Percentiles rank a stretch among this genome's conserved stretches.
These are phyloP conservation scores for Closterium sp. DNA, from an alignment of 139 green algal species.

Conservation along the genomic window DNA sequence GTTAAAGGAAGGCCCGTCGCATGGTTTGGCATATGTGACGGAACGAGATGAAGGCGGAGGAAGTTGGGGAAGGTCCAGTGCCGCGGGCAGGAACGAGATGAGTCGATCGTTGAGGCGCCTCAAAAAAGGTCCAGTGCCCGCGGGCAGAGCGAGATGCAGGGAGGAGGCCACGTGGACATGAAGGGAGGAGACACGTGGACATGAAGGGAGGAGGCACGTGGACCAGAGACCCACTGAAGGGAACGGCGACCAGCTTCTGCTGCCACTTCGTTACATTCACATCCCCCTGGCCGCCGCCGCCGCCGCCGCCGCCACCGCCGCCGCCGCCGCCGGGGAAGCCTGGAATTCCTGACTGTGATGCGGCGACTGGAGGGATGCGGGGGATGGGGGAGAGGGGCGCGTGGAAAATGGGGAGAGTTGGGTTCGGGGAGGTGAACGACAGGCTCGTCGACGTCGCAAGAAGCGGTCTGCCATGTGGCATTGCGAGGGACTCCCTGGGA, in stretches of 20 bases:
- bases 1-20: not conserved
- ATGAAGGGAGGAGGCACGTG: not conserved
- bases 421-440: too few species aligned
- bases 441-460: too few species aligned
- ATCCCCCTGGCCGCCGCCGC: not conserved
- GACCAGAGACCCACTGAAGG: not conserved
- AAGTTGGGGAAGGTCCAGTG: too few species aligned
- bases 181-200: not conserved
- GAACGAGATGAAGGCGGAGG: too few species aligned
- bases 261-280: not conserved
- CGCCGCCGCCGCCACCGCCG: too few species aligned
- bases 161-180: not conserved
- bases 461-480: too few species aligned
- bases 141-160: too few species aligned
- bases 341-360: not conserved
- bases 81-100: too few species aligned
- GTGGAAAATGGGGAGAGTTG: not conserved
- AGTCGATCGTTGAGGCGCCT: too few species aligned
- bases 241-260: not conserved
- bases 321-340: not conserved
- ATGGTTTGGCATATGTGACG: not conserved
- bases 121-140: too few species aligned
- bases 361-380: not conserved
- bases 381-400: not conserved
- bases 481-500: not conserved